phyloP scores from a whole-genome alignment of 2,329 filamentous ascomycete species.

The Sordariomycetes sp. region DNA sequence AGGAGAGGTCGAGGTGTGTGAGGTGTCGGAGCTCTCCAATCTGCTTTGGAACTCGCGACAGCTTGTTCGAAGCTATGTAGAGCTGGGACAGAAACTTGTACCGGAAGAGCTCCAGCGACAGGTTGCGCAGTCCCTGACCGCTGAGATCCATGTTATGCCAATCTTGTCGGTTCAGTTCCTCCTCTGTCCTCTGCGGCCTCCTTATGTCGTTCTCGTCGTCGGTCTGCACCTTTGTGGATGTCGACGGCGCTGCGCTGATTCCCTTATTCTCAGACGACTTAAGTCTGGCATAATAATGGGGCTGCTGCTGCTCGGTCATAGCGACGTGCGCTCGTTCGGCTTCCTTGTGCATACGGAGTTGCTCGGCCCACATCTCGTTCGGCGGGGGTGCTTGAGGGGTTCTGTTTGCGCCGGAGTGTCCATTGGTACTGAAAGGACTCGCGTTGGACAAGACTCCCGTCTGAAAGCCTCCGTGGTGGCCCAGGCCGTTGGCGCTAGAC shows the following conservation, averaged over 20 bases:
- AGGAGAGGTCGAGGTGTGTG: slow-evolving; percentile 76
- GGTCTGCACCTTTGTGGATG: slow-evolving; percentile 36
- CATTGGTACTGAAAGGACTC: slow-evolving; percentile 54
- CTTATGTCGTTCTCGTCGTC: slow-evolving; percentile 44
- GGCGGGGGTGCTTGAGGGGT: slow-evolving; percentile 41
- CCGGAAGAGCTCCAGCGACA: slow-evolving; percentile 71
- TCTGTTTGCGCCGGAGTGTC: slow-evolving; percentile 38
- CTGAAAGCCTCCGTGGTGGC: slow-evolving; percentile 28
- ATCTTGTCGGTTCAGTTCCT: slow-evolving; percentile 62
- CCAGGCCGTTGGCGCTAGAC: slow-evolving; percentile 43
- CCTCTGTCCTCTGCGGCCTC: slow-evolving; percentile 56
- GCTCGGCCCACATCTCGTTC: slow-evolving; percentile 77
- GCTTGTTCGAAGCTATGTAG: slow-evolving; percentile 88
- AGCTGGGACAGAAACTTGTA: slow-evolving; percentile 88
- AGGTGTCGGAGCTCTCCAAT: slow-evolving; percentile 79
- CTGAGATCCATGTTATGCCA: slow-evolving; percentile 94
- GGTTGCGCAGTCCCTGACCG: slow-evolving; percentile 83
- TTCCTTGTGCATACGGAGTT: slow-evolving; percentile 72
- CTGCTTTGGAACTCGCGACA: slow-evolving; percentile 66
- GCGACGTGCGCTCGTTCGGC: slow-evolving; percentile 63
- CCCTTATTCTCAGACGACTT: slow-evolving; percentile 64
- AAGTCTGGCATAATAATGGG: slow-evolving; percentile 63
- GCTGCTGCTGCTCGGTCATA: slow-evolving; percentile 58
- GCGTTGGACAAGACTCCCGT: slow-evolving; percentile 49
- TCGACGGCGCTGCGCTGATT: slow-evolving; percentile 44